A percentile compares a stretch with the other conserved stretches of the same genome.
These are phyloP conservation scores for Phytophthora sansomeana DNA, from an alignment of 352 stramenopile genomes.

Conservation along the genomic window DNA sequence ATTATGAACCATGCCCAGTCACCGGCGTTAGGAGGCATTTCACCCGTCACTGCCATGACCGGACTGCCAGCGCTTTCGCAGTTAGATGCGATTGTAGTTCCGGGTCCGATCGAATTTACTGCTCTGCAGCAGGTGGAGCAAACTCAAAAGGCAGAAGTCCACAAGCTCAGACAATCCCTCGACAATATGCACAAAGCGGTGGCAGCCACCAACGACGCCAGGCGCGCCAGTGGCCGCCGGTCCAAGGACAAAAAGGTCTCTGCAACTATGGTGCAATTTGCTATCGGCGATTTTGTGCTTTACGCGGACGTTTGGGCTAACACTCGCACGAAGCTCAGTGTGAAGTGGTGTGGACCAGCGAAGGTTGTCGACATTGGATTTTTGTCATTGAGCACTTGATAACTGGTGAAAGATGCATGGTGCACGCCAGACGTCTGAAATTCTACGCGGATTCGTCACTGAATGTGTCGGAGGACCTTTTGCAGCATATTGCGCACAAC, in stretches of 20 bases:
- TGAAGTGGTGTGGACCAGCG: neutral
- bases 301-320: slow-evolving; percentile 1
- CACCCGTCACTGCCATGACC: neutral
- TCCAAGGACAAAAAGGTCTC: neutral
- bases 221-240: neutral
- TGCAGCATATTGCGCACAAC: neutral
- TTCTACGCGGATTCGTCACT: neutral
- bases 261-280: neutral
- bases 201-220: neutral
- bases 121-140: neutral
- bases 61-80: neutral
- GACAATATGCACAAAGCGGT: slow-evolving; percentile 1
- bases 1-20: neutral
- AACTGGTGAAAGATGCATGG: neutral
- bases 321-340: neutral
- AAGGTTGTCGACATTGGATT: neutral
- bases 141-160: too few relatives aligned
- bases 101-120: neutral
- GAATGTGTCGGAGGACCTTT: neutral
- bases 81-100: neutral
- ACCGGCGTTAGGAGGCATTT: neutral
- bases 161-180: too few relatives aligned
- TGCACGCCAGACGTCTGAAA: neutral
- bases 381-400: neutral
- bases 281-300: neutral